Conservation (phyloP, 2,329 filamentous ascomycete species). For the Colletotrichum sojae region DNA sequence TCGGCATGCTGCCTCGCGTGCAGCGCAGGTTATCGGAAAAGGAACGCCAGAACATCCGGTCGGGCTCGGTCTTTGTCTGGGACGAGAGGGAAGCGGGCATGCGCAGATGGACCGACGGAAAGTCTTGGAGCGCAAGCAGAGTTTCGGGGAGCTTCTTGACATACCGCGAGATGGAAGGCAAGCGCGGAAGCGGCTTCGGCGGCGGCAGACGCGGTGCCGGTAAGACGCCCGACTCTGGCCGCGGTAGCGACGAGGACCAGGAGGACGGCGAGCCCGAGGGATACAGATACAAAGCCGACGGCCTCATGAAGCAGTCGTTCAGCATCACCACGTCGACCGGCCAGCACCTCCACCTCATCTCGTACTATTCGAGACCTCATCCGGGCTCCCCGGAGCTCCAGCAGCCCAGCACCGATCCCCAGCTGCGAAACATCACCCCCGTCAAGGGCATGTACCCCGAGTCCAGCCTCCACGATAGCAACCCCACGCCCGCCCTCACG, state of each 20-base stretch:
- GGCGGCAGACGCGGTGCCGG: conserved; percentile 70
- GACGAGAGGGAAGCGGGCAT: conserved; percentile 98
- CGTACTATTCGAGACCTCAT: conserved; percentile 90
- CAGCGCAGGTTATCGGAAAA: conserved; percentile 96
- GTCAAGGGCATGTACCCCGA: conserved; percentile 98
- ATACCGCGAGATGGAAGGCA: conserved; percentile 99
- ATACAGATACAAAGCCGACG: conserved; percentile 95
- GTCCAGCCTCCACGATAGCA: conserved; percentile 89
- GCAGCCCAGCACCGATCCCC: conserved; percentile 85
- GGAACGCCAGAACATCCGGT: conserved; percentile 95
- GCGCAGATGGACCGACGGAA: conserved; percentile 98
- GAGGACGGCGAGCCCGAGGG: conserved; percentile 89
- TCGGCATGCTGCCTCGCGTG: conserved; percentile 90
- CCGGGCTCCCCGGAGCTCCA: conserved; percentile 79
- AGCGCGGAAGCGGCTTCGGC: conserved; percentile 85
- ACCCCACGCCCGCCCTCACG: conserved; percentile 84
- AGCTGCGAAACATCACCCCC: conserved; percentile 85
- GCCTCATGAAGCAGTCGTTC: conserved; percentile 99
- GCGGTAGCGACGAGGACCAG: conserved; percentile 87
- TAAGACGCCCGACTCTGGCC: conserved; percentile 87
- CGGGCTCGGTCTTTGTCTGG: conserved; percentile 99
- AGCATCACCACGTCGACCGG: conserved; percentile 93
- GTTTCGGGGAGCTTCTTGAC: conserved; percentile 98
- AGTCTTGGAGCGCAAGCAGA: conserved; percentile 98
- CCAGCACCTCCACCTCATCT: conserved; percentile 97